Evolutionary conservation across 169 alveolate genomes (phyloP), one percentile per base, ranked within the genome.

Genomic region (Cryptosporidium meleagridis): DNA sequence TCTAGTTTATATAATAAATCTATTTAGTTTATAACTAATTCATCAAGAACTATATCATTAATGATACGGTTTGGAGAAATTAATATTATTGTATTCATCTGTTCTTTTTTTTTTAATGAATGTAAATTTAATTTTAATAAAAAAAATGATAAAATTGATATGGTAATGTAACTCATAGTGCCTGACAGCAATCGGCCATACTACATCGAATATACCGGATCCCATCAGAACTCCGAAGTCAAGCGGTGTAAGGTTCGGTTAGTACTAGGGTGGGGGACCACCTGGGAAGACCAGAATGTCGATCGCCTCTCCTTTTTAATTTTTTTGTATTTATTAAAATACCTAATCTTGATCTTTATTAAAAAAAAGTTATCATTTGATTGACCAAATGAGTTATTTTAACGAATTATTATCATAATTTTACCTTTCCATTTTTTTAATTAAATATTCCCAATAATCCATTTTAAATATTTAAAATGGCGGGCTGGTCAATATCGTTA

Each of bases 181-280:
- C 2, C 31, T 26, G 35, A 16, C 75, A 51, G 95, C 92, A 93
- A 87, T 94, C 96, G 97, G 95, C 96, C 97, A 94, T 93, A 94
- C 97, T 94, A 93, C 69, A 94, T 93, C 95, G 86, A 93, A 91
- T 61, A 95, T 95, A 94, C 97, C 97, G 94, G 97, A 94, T 94
- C 97, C 97, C 97, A 91, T 94, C 95, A 93, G 97, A 94, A 94
- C 97, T 94, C 97, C 94, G 97, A 94, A 94, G 97, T 94, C 94
- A 94, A 94, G 97, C 95, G 96, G 95, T 93, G 67, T 93, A 92
- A 93, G 97, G 97, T 94, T 86, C 59, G 95, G 95, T 92, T 93
- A 94, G 97, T 94, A 94, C 95, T 94, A 92, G 93, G 96, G 95
- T 94, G 97, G 97, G 97, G 95, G 97, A 94, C 97, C 96, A 93